Base-by-base conservation (phyloP, 352 stramenopile species). In the Globisporangium acanthophoron region DNA sequence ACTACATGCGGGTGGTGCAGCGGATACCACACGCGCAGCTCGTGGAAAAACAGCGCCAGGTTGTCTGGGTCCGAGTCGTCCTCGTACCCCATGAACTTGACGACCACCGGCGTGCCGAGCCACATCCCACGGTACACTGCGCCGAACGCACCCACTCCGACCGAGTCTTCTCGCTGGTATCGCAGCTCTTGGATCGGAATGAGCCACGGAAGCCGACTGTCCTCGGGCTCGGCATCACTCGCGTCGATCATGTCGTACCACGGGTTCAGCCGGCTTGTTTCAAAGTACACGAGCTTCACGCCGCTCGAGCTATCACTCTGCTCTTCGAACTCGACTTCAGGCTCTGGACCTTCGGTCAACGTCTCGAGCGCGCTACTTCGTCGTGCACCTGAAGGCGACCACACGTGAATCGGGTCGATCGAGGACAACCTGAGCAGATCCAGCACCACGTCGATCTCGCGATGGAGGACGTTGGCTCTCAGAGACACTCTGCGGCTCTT, bases 1-100 rank as follows among this genome's bases (percentile, higher is more conserved):
- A 56, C 5, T 3, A 62, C 18, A 21, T 62, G 56, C 33, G 45
- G 56, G 33, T 61, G 46, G 44, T 50, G n/a, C 21, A 61, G 48
- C 11, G 35, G 21, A 33, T 40, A 55, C 45, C 46, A 61, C 5
- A 61, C 31, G 5, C 18, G 53, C 16, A 59, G 43, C 33, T 59
- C 41, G 53, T 52, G 53, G 3, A 43, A 11, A 21, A 59, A 59
- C 15, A 59, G 5, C 5, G 40, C 43, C 0, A 15, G 5, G 13
- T 8, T 45, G 9, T 37, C 39, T 2, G 3, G 3, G 20, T 50
- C 5, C 3, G 15, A 20, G 41, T 52, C 44, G 37, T 54, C 46
- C 40, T 55, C 35, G 20, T 61, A 49, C 11, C 35, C 33, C 12
- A 49, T 20, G 8, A 18, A 18, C 47, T 61, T 61, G 56, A 61